Evolutionary conservation across 1,139 yeast genomes (phyloP).

Genomic region (Geotrichum histeridarum): DNA sequence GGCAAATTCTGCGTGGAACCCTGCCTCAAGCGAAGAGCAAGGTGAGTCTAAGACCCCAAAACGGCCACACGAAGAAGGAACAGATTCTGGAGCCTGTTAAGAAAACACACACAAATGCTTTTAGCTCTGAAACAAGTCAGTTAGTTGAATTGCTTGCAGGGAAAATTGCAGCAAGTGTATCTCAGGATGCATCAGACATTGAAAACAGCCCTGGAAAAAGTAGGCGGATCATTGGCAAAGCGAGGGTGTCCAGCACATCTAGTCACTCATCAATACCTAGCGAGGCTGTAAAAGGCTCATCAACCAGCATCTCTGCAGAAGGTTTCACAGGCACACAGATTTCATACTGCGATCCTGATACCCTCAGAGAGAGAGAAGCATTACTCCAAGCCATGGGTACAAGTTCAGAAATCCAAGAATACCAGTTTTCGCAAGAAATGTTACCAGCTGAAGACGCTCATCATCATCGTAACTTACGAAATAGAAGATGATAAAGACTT

Average conservation of each 20-base stretch:
- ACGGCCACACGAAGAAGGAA: background rate
- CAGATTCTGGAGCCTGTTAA: background rate
- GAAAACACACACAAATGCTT: background rate
- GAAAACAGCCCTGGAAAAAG: slow-evolving; percentile 2
- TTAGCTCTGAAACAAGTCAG: background rate
- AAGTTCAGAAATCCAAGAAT: slow-evolving; percentile 4
- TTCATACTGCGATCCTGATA: slow-evolving; percentile 11
- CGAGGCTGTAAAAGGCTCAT: background rate
- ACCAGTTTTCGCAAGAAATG: slow-evolving; percentile 14
- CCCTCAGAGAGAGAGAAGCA: slow-evolving; percentile 11
- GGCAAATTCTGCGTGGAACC: background rate
- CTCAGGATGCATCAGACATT: slow-evolving; percentile 1
- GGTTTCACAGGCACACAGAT: slow-evolving; percentile 14
- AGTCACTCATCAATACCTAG: background rate
- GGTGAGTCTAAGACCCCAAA: background rate
- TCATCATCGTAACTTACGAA: slow-evolving; percentile 3
- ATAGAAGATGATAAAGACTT: slow-evolving; percentile 1
- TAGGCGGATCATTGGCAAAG: slow-evolving; percentile 10
- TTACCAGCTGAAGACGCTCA: slow-evolving; percentile 16
- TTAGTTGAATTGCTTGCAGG: slow-evolving; percentile 1
- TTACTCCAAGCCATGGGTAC: slow-evolving; percentile 29
- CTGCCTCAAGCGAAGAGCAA: background rate
- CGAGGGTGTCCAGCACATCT: slow-evolving; percentile 1
- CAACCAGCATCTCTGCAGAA: background rate
- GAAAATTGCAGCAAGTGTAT: slow-evolving; percentile 1